These are phyloP conservation scores for Globisporangium cylindrosporum DNA, from an alignment of 352 stramenopile species.

Conservation along the genomic window DNA sequence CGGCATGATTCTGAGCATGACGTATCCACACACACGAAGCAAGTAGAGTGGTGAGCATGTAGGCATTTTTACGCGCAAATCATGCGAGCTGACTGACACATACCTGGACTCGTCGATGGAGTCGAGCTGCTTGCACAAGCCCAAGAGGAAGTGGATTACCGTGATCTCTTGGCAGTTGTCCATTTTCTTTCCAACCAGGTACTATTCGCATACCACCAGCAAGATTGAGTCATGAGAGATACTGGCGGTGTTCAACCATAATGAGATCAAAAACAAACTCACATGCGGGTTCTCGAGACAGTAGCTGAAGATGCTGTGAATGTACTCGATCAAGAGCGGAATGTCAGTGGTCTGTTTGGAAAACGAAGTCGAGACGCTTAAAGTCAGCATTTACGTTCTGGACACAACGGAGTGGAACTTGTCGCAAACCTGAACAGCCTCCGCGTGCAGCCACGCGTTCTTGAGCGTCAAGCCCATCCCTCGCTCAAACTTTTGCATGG, in stretches of 20 bases:
- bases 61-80: background rate
- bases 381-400: background rate
- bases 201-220: constrained; percentile 26
- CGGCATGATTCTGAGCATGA: constrained; percentile 68
- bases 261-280: constrained; percentile 17
- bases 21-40: background rate
- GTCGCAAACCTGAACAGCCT: constrained; percentile 70
- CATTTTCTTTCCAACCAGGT: constrained; percentile 68
- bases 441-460: constrained; percentile 88
- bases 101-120: constrained; percentile 81
- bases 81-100: background rate
- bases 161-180: constrained; percentile 83
- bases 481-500: constrained; percentile 85
- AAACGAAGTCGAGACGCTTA: background rate
- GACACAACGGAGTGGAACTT: no score
- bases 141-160: constrained; percentile 85
- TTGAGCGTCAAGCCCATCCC: constrained; percentile 86
- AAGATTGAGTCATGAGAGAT: background rate
- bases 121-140: constrained; percentile 81
- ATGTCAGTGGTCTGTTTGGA: constrained; percentile 79
- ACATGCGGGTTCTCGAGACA: constrained; percentile 69
- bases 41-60: background rate
- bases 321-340: constrained; percentile 86
- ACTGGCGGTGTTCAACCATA: background rate
- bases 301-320: constrained; percentile 81